Evolutionary conservation across 202 grass and related monocot species (phyloP), one percentile per base, ranked within the genome.

Genomic region (Carex sylvatica): DNA sequence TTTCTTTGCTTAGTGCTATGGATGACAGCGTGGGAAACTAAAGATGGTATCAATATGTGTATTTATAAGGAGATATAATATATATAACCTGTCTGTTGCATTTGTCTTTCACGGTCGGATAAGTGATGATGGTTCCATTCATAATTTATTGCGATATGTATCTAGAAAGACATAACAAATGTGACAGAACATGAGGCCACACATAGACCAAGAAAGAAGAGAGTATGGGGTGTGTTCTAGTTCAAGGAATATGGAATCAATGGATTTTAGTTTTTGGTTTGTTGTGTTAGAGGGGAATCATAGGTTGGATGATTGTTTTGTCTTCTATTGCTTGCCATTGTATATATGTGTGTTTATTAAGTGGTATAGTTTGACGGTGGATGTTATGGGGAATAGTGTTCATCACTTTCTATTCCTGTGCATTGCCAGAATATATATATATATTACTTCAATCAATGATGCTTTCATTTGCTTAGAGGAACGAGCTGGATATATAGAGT

Each of bases 71-170:
- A 18, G 62, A 40, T 40, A 40, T 40, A 40, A 10, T 0, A 10
- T 3, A 4, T 24, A 65, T 65, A 64, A 77, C 26, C 52, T 33
- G 62, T 8, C 46, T 69, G 36, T 82, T 56, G 80, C 80, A 53
- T 82, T 82, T 82, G 80, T 82, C 80, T 70, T 82, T 82, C 80
- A 20, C 65, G 69, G 63, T 82, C 80, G 63, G 74, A 16, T 46
- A 46, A 35, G 16, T 59, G 74, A 77, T 82, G 63, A 69, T 82
- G 61, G 15, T 68, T 47, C 14, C 61, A 54, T 38, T 30, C 38
- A 54, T 36, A 82, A 51, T 52, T 33, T 33, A 70, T n/a, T 69
- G 6, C 38, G 12, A 36, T 19, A 66, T 82, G 42, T 49, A 69
- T 82, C 40, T 77, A 56, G 22, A 75, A 75, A 77, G 73, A 58